Percentiles rank a stretch among this genome's conserved stretches.
These are phyloP conservation scores for Coprinopsis sp. DNA, from an alignment of 768 basidiomycete genomes.

Conservation along the genomic window DNA sequence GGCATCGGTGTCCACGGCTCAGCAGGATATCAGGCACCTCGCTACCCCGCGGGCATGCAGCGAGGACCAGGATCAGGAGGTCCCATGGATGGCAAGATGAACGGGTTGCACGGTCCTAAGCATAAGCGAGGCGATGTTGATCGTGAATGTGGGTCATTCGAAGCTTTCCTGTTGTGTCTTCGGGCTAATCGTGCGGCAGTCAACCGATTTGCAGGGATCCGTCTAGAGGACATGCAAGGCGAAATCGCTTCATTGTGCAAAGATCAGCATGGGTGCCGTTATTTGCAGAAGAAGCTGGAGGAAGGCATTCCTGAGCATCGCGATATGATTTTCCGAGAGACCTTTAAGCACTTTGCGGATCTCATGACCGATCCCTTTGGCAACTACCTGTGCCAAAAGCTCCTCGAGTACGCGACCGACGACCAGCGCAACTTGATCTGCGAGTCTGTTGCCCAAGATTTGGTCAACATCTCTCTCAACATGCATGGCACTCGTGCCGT, in stretches of 20 bases:
- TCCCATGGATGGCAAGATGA: constrained; percentile 73
- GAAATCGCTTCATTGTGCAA: constrained; percentile 95
- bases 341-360: constrained; percentile 95
- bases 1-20: background rate
- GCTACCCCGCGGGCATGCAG: constrained; percentile 71
- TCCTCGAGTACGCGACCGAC: constrained; percentile 94
- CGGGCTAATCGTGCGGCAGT: constrained; percentile 40
- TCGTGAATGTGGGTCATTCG: constrained; percentile 60
- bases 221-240: constrained; percentile 91
- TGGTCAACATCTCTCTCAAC: constrained; percentile 97
- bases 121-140: constrained; percentile 93
- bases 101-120: constrained; percentile 86
- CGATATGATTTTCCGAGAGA: constrained; percentile 99
- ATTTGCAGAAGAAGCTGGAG: constrained; percentile 98
- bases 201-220: constrained; percentile 95
- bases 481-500: constrained; percentile 99
- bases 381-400: constrained; percentile 97
- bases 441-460: constrained; percentile 94
- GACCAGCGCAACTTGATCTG: constrained; percentile 96
- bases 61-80: constrained; percentile 46
- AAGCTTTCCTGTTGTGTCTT: background rate
- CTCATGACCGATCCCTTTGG: constrained; percentile 99
- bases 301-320: constrained; percentile 93
- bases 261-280: constrained; percentile 98
- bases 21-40: constrained; percentile 66